These are phyloP conservation scores for Pseudovirgaria hyperparasitica DNA, from an alignment of 2,329 filamentous ascomycete species.

Conservation along the genomic window DNA sequence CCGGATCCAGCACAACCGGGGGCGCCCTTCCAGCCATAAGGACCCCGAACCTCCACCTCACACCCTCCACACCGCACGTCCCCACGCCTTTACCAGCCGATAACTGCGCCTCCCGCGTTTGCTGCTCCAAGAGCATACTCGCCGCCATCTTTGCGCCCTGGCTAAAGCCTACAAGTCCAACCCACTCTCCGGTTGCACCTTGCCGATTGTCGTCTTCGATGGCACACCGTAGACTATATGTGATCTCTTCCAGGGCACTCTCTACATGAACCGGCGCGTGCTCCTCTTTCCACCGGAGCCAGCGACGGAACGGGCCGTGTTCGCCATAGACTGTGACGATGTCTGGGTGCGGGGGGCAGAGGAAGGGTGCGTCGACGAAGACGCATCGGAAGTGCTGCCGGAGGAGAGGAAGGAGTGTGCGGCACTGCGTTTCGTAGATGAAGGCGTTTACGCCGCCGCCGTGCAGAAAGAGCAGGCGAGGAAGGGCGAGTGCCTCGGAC, in stretches of 20 bases:
- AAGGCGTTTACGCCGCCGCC: slow-evolving; percentile 62
- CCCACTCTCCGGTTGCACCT: slow-evolving; percentile 31
- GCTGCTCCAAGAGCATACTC: slow-evolving; percentile 42
- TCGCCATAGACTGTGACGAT: slow-evolving; percentile 53
- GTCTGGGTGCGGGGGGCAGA: slow-evolving; percentile 47
- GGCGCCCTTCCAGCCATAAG: slow-evolving; percentile 50
- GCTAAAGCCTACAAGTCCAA: slow-evolving; percentile 37
- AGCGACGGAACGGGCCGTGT: slow-evolving; percentile 51
- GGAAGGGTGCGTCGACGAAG: slow-evolving; percentile 58
- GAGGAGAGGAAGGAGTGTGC: slow-evolving; percentile 40
- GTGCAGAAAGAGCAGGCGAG: slow-evolving; percentile 69
- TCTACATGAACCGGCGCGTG: slow-evolving; percentile 42
- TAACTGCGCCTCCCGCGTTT: slow-evolving; percentile 34
- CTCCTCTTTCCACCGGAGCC: slow-evolving; percentile 50
- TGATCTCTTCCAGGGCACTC: slow-evolving; percentile 32
- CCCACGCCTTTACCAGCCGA: slow-evolving; percentile 12
- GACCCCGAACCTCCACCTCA: slow-evolving; percentile 46
- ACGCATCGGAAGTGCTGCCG: slow-evolving; percentile 52
- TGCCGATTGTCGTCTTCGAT: slow-evolving; percentile 32
- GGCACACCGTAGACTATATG: slow-evolving; percentile 30
- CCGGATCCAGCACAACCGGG: slow-evolving; percentile 39
- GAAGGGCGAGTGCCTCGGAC: slow-evolving; percentile 26
- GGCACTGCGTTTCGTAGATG: slow-evolving; percentile 57
- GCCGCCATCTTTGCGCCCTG: slow-evolving; percentile 37
- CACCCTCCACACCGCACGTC: slow-evolving; percentile 12